Base-by-base conservation (phyloP, 2,329 filamentous ascomycete genomes). In the Aspergillus brasiliensis region DNA sequence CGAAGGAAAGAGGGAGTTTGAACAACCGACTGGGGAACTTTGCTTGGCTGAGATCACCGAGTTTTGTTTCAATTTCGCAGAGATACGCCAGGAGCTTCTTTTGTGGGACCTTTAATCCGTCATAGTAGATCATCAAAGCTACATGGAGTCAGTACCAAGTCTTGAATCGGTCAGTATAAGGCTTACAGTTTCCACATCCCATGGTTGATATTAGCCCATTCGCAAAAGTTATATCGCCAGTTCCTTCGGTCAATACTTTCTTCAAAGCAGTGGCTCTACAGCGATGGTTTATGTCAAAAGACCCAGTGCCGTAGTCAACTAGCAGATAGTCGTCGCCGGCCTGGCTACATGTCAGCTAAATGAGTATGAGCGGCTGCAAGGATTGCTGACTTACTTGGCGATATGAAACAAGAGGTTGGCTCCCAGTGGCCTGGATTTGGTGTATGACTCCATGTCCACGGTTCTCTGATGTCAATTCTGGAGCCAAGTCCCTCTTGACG, bases 271-370 rank as follows among this genome's bases (percentile, higher is more conserved):
- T 85, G 15, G 83, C 81, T 47, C 84, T 78, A 67, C 83, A 85
- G 25, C 82, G 77, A 70, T 86, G 80, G 68, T 86, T 85, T 58
- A 87, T 74, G 60, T 87, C 79, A 61, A 85, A 84, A 1, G 77
- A 72, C 17, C 84, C 83, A 34, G 83, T 74, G 21, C 84, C 84
- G 59, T 86, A 87, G 61, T 87, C 84, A 11, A 87, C 76, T 8
- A 88, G 73, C 2, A 87, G 64, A 60, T 83, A 83, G 56, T 85
- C 82, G 56, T 82, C 80, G 21, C 76, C 78, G 25, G 73, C 77
- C 72, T 83, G 70, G 72, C 64, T 68, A 73, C 68, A 62, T 65
- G 68, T 51, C 23, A 52, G 34, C 19, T 2, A 17, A 8, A 10
- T 1, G n/a, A 15, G 2, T n/a, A 0, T 5, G 17, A 13, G 40